Evolutionary conservation across 2,329 filamentous ascomycete genomes (phyloP).

Genomic region (Trichoderma atroviride): DNA sequence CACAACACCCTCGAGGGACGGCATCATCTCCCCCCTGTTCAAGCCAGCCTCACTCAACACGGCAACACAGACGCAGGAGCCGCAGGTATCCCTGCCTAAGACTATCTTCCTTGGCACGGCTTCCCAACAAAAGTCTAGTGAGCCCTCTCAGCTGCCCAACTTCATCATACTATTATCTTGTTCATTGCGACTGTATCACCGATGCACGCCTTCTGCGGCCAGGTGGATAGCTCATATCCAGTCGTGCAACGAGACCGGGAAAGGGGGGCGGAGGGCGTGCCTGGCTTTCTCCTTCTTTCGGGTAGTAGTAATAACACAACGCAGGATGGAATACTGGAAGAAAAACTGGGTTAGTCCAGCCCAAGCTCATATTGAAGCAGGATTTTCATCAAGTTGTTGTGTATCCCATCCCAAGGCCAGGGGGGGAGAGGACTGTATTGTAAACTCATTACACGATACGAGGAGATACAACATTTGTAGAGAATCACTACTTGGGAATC

Average conservation of each 20-base stretch:
- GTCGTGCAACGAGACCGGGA: not conserved
- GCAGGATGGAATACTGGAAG: not conserved
- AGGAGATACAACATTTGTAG: not conserved
- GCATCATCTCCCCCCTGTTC: not conserved
- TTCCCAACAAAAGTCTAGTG: not conserved
- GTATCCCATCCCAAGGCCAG: not conserved
- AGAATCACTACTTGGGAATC: not conserved
- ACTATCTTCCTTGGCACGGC: not conserved
- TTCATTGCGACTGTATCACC: not conserved
- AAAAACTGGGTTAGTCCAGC: not conserved
- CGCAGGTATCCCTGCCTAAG: not conserved
- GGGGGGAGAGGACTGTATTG: not conserved
- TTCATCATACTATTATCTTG: not conserved
- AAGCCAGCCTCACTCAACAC: not conserved
- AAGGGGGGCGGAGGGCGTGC: not conserved
- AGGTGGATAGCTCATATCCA: not conserved
- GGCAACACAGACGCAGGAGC: not conserved
- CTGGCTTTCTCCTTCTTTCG: not conserved
- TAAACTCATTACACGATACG: not conserved
- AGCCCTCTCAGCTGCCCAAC: not conserved
- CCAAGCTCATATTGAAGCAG: not conserved
- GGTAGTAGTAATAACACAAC: not conserved
- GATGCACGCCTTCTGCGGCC: not conserved
- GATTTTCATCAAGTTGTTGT: not conserved
- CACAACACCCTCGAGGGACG: not conserved